These are phyloP conservation scores for Rubia balearica DNA, from an alignment of 305 asterid genomes.

Conservation along the genomic window DNA sequence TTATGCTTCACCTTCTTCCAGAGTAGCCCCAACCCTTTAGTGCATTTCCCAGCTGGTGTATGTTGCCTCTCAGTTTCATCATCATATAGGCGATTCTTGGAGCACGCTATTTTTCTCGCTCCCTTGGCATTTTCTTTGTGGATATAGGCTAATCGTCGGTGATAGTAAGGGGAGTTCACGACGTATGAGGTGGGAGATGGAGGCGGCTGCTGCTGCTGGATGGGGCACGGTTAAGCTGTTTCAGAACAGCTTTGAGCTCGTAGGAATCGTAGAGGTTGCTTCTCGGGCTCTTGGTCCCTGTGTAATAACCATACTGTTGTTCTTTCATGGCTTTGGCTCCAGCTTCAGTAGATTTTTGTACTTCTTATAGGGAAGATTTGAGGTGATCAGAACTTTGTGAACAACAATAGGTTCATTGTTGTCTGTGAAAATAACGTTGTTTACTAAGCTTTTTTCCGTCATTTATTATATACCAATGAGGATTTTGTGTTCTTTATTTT, in stretches of 20 bases:
- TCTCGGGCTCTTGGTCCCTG: constrained; percentile 17
- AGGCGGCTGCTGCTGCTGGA: constrained; percentile 26
- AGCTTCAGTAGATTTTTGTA: not conserved
- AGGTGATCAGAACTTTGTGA: not conserved
- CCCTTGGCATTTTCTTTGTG: constrained; percentile 31
- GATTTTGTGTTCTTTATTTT: not conserved
- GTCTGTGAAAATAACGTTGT: not conserved
- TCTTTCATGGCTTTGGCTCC: not conserved
- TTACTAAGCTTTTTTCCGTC: constrained; percentile 13
- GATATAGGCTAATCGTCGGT: constrained; percentile 28
- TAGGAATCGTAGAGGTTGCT: constrained; percentile 58
- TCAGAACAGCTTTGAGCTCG: constrained; percentile 49
- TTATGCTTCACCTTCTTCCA: constrained; percentile 20
- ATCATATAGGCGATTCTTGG: not conserved
- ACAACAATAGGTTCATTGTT: not conserved
- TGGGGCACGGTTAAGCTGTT: constrained; percentile 53
- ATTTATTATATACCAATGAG: not conserved
- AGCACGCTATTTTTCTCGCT: constrained; percentile 29
- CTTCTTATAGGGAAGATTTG: not conserved
- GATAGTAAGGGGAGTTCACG: constrained; percentile 38
- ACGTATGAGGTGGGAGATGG: constrained; percentile 30
- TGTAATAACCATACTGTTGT: constrained; percentile 10
- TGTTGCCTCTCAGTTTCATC: not conserved
- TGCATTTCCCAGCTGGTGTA: constrained; percentile 3
- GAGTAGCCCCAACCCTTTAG: constrained; percentile 1